Evolutionary conservation across 768 basidiomycete genomes (phyloP).

Genomic region (Suillus subalutaceus): DNA sequence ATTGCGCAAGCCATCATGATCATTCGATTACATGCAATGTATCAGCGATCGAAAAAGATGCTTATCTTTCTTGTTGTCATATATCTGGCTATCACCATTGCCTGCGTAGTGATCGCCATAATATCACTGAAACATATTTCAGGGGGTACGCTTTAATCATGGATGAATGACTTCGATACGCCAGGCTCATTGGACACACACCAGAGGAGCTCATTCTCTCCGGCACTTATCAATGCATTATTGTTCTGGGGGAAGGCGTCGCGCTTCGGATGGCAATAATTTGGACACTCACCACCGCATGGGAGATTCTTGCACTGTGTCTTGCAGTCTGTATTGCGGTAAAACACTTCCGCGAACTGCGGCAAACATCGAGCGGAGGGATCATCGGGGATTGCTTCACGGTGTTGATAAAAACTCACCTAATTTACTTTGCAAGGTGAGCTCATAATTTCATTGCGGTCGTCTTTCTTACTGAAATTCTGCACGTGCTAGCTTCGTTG

Average conservation of each 20-base stretch:
- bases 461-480: background rate
- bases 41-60: background rate
- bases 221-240: background rate
- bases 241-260: background rate
- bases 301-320: background rate
- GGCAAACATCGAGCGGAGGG: background rate
- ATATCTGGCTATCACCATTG: background rate
- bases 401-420: background rate
- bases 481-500: background rate
- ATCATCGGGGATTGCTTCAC: background rate
- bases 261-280: background rate
- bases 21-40: background rate
- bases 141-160: background rate
- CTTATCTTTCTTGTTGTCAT: background rate
- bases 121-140: background rate
- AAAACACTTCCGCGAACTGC: background rate
- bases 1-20: background rate
- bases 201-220: background rate
- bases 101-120: background rate
- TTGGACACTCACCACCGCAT: background rate
- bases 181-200: background rate
- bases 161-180: background rate
- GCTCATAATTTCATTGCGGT: background rate
- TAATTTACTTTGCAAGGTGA: background rate
- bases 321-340: background rate